phyloP scores from a whole-genome alignment of 2,329 filamentous ascomycete species.

The Grosmannia huntii region DNA sequence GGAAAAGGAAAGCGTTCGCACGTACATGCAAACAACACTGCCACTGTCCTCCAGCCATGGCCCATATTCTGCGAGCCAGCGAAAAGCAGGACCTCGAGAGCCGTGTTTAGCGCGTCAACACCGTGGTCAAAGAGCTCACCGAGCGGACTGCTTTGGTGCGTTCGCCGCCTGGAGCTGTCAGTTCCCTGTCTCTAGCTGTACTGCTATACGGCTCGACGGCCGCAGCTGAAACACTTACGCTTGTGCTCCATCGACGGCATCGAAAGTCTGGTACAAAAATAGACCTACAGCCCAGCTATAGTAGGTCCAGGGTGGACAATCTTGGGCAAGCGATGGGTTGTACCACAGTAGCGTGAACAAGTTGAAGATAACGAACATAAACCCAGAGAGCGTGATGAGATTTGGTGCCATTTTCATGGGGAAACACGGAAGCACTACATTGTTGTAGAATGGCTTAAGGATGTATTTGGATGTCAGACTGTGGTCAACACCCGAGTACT shows the following conservation, averaged over 20 bases:
- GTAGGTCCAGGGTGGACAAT: conserved; percentile 94
- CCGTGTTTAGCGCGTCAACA: conserved; percentile 92
- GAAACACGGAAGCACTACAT: conserved; percentile 87
- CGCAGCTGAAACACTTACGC: conserved; percentile 45
- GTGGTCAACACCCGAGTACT: conserved; percentile 85
- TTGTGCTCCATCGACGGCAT: conserved; percentile 89
- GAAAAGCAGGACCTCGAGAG: conserved; percentile 86
- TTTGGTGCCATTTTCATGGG: conserved; percentile 89
- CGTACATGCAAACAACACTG: conserved; percentile 70
- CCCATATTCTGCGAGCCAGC: conserved; percentile 86
- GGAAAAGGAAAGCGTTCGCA: conserved; percentile 5
- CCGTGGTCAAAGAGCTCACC: conserved; percentile 97
- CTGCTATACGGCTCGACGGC: not conserved
- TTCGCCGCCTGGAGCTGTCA: conserved; percentile 52
- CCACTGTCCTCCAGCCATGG: conserved; percentile 78
- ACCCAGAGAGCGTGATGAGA: conserved; percentile 80
- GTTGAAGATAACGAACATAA: conserved; percentile 80
- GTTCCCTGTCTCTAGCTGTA: not conserved
- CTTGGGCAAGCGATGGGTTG: conserved; percentile 82
- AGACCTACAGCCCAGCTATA: conserved; percentile 78
- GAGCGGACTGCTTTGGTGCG: conserved; percentile 80
- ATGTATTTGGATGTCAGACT: conserved; percentile 85
- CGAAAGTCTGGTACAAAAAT: conserved; percentile 96
- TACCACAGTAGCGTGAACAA: conserved; percentile 91
- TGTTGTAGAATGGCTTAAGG: conserved; percentile 93